Conservation (phyloP, 495 filamentous ascomycete genomes). For the Penicillium soppii region DNA sequence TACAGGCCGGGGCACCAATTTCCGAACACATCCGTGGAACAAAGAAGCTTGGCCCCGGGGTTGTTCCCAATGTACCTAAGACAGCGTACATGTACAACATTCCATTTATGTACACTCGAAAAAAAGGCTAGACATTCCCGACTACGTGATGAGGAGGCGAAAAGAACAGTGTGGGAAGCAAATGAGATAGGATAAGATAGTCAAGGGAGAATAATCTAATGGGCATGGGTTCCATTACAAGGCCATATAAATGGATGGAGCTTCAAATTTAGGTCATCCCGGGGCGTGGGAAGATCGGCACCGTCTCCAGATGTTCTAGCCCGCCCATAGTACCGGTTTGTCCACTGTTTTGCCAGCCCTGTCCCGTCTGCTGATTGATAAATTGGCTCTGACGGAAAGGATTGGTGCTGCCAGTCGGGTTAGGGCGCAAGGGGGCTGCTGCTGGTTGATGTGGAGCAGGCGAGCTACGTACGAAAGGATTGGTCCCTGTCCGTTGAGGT, state of each 20-base stretch:
- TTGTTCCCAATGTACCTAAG: background rate
- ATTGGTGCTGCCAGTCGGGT: conserved; percentile 87
- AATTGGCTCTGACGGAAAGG: conserved; percentile 89
- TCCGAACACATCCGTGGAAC: too few relatives aligned
- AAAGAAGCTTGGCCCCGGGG: background rate
- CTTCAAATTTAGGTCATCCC: conserved; percentile 36
- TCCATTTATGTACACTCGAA: background rate
- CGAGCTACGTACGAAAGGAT: conserved; percentile 51
- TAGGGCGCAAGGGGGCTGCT: conserved; percentile 56
- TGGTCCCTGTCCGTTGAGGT: conserved; percentile 48
- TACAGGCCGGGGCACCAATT: background rate
- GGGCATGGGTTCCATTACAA: background rate
- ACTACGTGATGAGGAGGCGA: background rate
- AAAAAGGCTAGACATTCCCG: background rate
- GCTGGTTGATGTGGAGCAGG: conserved; percentile 38
- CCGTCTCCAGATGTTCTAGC: conserved; percentile 71
- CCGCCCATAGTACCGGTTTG: conserved; percentile 82
- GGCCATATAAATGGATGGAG: background rate
- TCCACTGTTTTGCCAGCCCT: conserved; percentile 75
- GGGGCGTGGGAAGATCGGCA: conserved; percentile 84
- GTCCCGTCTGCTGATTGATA: conserved; percentile 80
- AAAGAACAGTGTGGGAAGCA: background rate
- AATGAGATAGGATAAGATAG: conserved; percentile 4
- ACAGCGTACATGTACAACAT: background rate
- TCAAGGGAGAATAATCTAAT: conserved; percentile 9